Evolutionary conservation across 2,329 filamentous ascomycete species (phyloP), one percentile per base, ranked within the genome.

Genomic region (Fusarium cicatricum): DNA sequence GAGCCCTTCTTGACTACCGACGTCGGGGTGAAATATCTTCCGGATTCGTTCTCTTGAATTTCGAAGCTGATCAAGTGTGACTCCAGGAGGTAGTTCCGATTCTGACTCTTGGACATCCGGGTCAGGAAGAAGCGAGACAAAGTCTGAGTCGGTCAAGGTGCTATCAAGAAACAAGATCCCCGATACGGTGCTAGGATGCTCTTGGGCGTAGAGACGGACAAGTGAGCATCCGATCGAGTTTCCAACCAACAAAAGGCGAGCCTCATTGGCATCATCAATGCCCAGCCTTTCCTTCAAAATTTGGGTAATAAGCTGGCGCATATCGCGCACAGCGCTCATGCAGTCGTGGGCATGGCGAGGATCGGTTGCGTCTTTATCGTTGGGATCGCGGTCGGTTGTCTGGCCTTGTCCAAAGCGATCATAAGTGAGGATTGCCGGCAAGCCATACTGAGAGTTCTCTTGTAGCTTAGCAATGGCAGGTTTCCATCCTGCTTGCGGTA

Each of bases 371-470:
- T 44, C 48, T 3, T 54, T 56, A 11, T 85, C 82, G 3, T 70
- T 67, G n/a, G 82, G 81, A 41, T 78, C 76, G 67, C 78, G 62
- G 72, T 78, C 71, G 46, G 70, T 73, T 16, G 65, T 66, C 29
- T 71, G 70, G 10, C 83, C 83, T 67, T 86, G 84, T 9, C 84
- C 83, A 60, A 80, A 85, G 36, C 84, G 82, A 68, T 86, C 84
- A 58, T 86, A 86, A 38, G 78, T 79, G 4, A 86, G 72, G 15
- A 85, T 67, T 12, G 74, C 72, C 2, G 79, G 79, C 11, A 44
- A 36, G 0, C 17, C 28, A 2, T 34, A 9, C 0, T 34, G 32
- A 0, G 29, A 52, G 0, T 52, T 15, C 1, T 59, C 41, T 1
- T 26, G 42, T 0, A 68, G 34, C 9, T 46, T 56, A 1, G 40